These are phyloP conservation scores for Podospora comata DNA, from an alignment of 495 filamentous ascomycete species.

Conservation along the genomic window DNA sequence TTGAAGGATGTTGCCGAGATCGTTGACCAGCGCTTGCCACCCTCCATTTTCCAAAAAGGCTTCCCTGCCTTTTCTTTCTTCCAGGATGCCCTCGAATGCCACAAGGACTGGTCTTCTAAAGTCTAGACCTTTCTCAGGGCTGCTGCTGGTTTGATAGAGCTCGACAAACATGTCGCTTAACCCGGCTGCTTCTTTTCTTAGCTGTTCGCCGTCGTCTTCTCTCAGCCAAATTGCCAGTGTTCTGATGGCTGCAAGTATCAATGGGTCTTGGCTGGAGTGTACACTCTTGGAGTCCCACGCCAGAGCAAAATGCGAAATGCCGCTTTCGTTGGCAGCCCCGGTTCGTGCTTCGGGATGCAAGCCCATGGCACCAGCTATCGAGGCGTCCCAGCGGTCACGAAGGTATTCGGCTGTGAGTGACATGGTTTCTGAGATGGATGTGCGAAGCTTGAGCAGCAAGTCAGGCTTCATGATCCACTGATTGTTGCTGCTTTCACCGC, in stretches of 20 bases:
- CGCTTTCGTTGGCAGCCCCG: conserved; percentile 29
- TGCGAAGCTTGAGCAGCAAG: conserved; percentile 55
- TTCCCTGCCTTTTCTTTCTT: conserved; percentile 43
- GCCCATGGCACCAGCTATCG: conserved; percentile 51
- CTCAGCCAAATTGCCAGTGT: conserved; percentile 58
- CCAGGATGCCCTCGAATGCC: conserved; percentile 51
- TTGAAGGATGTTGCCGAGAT: conserved; percentile 43
- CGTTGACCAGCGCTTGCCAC: conserved; percentile 47
- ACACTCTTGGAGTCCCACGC: conserved; percentile 50
- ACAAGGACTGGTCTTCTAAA: conserved; percentile 52
- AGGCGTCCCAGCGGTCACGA: conserved; percentile 62
- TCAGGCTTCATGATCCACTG: conserved; percentile 45
- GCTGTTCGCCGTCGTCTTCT: conserved; percentile 58
- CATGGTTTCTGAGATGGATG: conserved; percentile 56
- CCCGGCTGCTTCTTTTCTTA: conserved; percentile 53
- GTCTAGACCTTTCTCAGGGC: conserved; percentile 34
- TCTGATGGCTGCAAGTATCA: conserved; percentile 52
- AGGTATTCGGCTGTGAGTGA: conserved; percentile 60
- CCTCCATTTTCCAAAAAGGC: conserved; percentile 44
- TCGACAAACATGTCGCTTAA: conserved; percentile 57
- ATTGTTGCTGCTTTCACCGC: conserved; percentile 20
- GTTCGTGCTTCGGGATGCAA: conserved; percentile 47
- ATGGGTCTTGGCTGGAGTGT: conserved; percentile 39
- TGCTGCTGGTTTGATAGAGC: conserved; percentile 43
- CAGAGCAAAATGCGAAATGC: conserved; percentile 40